Base-by-base conservation (phyloP, 2,329 filamentous ascomycete genomes). In the Aureobasidium pullulans region DNA sequence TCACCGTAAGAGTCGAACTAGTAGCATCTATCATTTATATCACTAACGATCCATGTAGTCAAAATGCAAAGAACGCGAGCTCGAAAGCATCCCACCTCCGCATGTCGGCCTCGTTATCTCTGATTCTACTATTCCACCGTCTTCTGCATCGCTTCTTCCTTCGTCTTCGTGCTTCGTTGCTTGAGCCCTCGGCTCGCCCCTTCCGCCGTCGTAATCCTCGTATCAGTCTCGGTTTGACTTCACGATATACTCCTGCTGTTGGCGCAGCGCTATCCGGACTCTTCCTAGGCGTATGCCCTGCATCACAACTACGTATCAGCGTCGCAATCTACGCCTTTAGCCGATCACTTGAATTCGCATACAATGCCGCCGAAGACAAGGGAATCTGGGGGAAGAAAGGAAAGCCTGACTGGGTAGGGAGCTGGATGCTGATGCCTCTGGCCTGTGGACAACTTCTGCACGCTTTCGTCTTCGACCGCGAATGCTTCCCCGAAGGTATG, bases 121-220 rank as follows among this genome's bases (percentile, higher is more conserved):
- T 89, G 2, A 90, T 96, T 63, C 81, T 97, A 19, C 84, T 97
- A 44, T 84, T 96, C 62, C 94, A 99, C 72, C 85, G 94, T 32
- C 79, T 96, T 1, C 84, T 97, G 29, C 90, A 93, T 75, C 89
- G 93, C 61, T 96, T 97, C 79, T 89, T 97, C 67, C 83, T 83
- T 29, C 84, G 90, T 31, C 77, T 97, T 44, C 86, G 93, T 49
- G 79, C 82, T 1, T 90, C 90, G 64, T 79, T 99, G 4, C 84
- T 95, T 43, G 83, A 89, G n/a, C 62, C 66, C n/a, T 83, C 89
- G 60, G 90, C 92, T 1, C 81, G 83, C 58, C 87, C 89, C 0
- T 96, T 97, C 73, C 83, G 91, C 13, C 78, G 81, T 60, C 87
- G 93, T 57, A 96, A 97, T 68, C 92, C 92, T 0, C 83, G 83